Percentiles rank a stretch among this genome's conserved stretches.
phyloP scores from a whole-genome alignment of 75 land plant species.

The Chamaecyparis obtusa region DNA sequence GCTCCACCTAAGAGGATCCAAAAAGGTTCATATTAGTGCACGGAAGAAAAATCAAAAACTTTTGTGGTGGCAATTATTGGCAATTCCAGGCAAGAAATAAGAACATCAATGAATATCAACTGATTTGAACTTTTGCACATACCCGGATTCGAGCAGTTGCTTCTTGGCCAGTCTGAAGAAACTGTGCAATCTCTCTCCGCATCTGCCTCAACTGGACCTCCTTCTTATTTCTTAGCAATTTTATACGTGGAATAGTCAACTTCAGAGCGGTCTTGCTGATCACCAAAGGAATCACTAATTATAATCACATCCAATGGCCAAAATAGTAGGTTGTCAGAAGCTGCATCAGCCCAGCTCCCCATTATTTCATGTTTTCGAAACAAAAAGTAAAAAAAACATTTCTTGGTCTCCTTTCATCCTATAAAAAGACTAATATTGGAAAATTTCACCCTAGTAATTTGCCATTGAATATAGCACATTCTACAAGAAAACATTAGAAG shows the following conservation, averaged over 20 bases:
- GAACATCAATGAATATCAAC: neutral
- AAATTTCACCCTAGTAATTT: neutral
- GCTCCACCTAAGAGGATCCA: constrained; percentile 53
- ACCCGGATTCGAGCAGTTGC: constrained; percentile 85
- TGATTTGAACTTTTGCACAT: neutral
- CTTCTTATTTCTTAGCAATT: constrained; percentile 82
- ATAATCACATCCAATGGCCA: neutral
- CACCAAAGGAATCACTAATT: neutral
- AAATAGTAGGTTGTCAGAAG: neutral
- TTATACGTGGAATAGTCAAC: constrained; percentile 46
- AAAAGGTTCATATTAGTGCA: neutral
- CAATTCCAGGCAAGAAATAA: neutral
- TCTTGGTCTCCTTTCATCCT: neutral
- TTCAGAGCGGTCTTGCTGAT: constrained; percentile 11
- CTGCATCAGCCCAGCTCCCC: neutral
- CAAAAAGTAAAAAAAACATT: neutral
- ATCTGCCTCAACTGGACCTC: constrained; percentile 68
- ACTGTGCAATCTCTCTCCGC: constrained; percentile 84
- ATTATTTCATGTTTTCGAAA: neutral
- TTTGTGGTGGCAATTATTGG: neutral
- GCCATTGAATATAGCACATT: neutral
- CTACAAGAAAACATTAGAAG: neutral
- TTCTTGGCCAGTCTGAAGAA: constrained; percentile 88
- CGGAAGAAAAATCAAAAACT: neutral
- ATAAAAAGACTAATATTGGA: neutral